Evolutionary conservation across 1,284 basidiomycete genomes (phyloP).

Genomic region (Ceratobasidium sp.): DNA sequence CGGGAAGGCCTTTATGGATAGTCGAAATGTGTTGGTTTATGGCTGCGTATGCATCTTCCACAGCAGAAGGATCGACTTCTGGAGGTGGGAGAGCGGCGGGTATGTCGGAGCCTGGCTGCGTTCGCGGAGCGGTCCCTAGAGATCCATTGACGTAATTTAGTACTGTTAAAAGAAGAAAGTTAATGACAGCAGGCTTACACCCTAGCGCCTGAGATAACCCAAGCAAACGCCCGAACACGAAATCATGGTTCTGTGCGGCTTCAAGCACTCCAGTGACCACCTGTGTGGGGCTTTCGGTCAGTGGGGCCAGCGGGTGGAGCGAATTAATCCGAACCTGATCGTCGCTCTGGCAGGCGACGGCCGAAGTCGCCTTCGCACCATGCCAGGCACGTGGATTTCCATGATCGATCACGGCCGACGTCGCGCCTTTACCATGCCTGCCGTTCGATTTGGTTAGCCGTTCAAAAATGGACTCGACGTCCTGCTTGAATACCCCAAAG

Average conservation of each 20-base stretch:
- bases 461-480: slow-evolving; percentile 87
- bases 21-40: slow-evolving; percentile 68
- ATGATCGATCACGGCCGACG: slow-evolving; percentile 78
- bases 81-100: slow-evolving; percentile 49
- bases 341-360: slow-evolving; percentile 75
- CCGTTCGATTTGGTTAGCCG: slow-evolving; percentile 64
- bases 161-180: too few species aligned
- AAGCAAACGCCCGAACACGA: slow-evolving; percentile 82
- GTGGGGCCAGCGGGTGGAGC: background rate
- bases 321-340: slow-evolving; percentile 58
- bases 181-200: slow-evolving; percentile 58
- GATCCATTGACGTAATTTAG: too few species aligned
- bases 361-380: slow-evolving; percentile 78
- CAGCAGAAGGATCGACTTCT: slow-evolving; percentile 49
- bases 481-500: slow-evolving; percentile 84
- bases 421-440: slow-evolving; percentile 46
- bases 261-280: slow-evolving; percentile 70
- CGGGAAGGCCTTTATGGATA: slow-evolving; percentile 73
- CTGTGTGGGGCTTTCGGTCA: slow-evolving; percentile 39
- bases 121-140: slow-evolving; percentile 45
- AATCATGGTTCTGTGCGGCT: slow-evolving; percentile 71
- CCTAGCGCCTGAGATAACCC: slow-evolving; percentile 75
- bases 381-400: slow-evolving; percentile 80
- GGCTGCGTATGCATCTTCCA: slow-evolving; percentile 46
- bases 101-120: slow-evolving; percentile 42